A percentile compares a stretch with the other conserved stretches of the same genome.
Conservation (phyloP, 805 yeast species). For the Candida ortonii region DNA sequence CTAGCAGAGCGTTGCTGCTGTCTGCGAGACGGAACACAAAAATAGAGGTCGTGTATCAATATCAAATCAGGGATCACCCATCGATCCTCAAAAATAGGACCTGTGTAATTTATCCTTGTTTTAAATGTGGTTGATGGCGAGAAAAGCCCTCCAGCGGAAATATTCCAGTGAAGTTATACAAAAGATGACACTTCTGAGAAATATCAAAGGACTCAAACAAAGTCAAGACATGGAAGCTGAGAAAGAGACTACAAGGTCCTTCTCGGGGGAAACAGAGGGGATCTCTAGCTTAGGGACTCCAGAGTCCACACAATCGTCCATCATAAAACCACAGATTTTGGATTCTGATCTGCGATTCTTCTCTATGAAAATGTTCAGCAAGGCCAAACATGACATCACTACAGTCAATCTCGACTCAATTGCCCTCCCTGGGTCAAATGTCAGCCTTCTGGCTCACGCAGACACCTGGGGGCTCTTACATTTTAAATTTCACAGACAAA, state of each 20-base stretch:
- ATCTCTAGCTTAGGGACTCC: slow-evolving; percentile 11
- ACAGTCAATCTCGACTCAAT: slow-evolving; percentile 3
- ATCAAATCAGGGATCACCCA: not conserved
- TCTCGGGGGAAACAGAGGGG: slow-evolving; percentile 5
- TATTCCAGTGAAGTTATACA: not conserved
- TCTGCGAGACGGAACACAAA: too few species aligned
- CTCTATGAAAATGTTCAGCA: slow-evolving; percentile 23
- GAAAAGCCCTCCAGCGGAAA: not conserved
- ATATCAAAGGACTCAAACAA: too few species aligned
- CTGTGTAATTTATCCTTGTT: slow-evolving; percentile 3
- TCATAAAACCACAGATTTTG: slow-evolving; percentile 27
- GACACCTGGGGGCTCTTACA: slow-evolving; percentile 11
- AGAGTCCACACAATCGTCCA: slow-evolving; percentile 26
- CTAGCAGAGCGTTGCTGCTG: too few species aligned
- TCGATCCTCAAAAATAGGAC: not conserved
- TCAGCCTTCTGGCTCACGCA: slow-evolving; percentile 11
- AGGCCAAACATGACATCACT: slow-evolving; percentile 6
- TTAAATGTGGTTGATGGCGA: not conserved
- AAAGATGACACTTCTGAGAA: not conserved
- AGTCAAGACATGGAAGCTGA: slow-evolving; percentile 5
- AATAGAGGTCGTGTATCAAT: slow-evolving; percentile 4
- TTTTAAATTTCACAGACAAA: slow-evolving; percentile 17
- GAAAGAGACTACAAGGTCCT: slow-evolving; percentile 8
- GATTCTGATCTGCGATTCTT: slow-evolving; percentile 23
- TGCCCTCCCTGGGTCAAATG: slow-evolving; percentile 23